Percentiles rank a stretch among this genome's conserved stretches.
These are phyloP conservation scores for Hsuehochloa calcarea DNA, from an alignment of 176 grass and related monocot genomes.

Conservation along the genomic window DNA sequence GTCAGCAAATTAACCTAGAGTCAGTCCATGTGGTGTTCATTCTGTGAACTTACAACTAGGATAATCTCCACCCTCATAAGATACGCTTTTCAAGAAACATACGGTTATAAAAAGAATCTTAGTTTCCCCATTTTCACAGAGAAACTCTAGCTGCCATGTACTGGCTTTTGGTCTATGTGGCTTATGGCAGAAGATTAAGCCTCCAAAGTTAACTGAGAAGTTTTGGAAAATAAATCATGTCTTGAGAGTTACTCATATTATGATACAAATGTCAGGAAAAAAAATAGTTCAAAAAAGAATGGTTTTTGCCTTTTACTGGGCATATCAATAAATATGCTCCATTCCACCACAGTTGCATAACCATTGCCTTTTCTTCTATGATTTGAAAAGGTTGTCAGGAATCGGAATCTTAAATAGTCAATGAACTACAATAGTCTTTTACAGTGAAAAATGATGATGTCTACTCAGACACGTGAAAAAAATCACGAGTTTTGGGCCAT, in stretches of 20 bases:
- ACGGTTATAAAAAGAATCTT: neutral
- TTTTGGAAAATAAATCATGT: neutral
- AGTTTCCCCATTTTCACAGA: neutral
- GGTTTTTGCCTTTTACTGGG: neutral
- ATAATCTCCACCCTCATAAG: neutral
- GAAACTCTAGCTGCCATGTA: neutral
- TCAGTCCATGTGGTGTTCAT: conserved; percentile 20
- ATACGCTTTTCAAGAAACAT: neutral
- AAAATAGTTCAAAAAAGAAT: neutral
- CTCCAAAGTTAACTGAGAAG: neutral
- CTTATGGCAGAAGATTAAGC: neutral
- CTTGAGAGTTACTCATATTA: neutral
- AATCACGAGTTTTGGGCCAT: too few relatives aligned
- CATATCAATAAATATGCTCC: neutral
- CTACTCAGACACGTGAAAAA: too few relatives aligned
- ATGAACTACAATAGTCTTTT: neutral
- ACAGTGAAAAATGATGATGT: too few relatives aligned
- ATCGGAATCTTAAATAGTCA: conserved; percentile 5
- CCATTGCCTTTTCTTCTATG: neutral
- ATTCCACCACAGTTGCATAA: neutral
- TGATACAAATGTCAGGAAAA: neutral
- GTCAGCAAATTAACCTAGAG: neutral
- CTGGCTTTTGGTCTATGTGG: neutral
- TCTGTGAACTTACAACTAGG: neutral
- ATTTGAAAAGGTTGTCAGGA: neutral